Evolutionary conservation across 192 early-diverging fungal genomes (phyloP).

Genomic region (Dispira parvispora): DNA sequence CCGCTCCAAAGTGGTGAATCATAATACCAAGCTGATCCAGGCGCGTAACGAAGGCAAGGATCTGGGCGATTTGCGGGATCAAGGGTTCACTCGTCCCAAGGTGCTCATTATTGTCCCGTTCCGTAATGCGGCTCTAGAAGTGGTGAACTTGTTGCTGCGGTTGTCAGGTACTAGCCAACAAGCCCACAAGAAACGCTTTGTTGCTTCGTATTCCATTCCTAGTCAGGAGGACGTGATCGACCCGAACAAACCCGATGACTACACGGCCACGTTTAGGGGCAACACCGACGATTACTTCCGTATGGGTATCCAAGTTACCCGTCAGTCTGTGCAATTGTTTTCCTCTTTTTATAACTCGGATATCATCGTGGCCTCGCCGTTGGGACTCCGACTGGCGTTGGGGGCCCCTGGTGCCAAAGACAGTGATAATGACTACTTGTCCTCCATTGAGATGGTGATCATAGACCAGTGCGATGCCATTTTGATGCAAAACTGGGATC

Average conservation of each 20-base stretch:
- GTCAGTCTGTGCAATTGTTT: slow-evolving; percentile 75
- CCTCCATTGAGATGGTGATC: slow-evolving; percentile 81
- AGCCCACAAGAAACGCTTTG: slow-evolving; percentile 49
- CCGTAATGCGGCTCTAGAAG: slow-evolving; percentile 60
- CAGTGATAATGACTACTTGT: slow-evolving; percentile 76
- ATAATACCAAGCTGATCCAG: slow-evolving; percentile 51
- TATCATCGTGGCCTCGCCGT: slow-evolving; percentile 79
- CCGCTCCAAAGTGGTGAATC: slow-evolving; percentile 42
- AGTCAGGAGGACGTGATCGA: slow-evolving; percentile 68
- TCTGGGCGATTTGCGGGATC: slow-evolving; percentile 70
- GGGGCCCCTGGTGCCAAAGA: slow-evolving; percentile 22
- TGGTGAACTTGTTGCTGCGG: slow-evolving; percentile 57
- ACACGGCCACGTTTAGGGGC: slow-evolving; percentile 66
- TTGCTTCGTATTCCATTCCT: slow-evolving; percentile 13
- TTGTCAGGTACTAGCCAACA: slow-evolving; percentile 70
- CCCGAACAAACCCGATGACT: slow-evolving; percentile 60
- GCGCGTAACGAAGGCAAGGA: slow-evolving; percentile 37
- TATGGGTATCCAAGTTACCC: slow-evolving; percentile 76
- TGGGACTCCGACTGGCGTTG: slow-evolving; percentile 79
- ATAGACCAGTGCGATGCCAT: slow-evolving; percentile 72
- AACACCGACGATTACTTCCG: slow-evolving; percentile 95
- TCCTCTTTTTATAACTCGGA: slow-evolving; percentile 79
- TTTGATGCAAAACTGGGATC: slow-evolving; percentile 99
- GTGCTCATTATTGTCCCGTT: slow-evolving; percentile 83
- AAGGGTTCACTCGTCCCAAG: slow-evolving; percentile 88